These are phyloP conservation scores for Botrytis medusae DNA, from an alignment of 2,329 filamentous ascomycete genomes.

Conservation along the genomic window DNA sequence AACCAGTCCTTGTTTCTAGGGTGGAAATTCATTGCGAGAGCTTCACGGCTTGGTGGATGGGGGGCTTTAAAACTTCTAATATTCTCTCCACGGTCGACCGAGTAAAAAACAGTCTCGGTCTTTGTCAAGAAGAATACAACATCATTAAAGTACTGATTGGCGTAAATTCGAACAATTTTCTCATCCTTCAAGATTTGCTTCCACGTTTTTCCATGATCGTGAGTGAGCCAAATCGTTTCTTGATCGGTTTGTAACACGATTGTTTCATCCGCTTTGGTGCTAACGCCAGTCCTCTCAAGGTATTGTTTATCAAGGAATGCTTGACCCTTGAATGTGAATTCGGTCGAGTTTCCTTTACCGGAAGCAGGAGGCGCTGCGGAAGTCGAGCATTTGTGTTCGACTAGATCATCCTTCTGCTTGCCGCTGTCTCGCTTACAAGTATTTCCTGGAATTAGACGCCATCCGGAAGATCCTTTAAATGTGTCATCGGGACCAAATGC, in stretches of 20 bases:
- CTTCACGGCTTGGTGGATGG: conserved; percentile 46
- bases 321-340: conserved; percentile 62
- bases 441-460: conserved; percentile 85
- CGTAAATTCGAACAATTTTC: conserved; percentile 68
- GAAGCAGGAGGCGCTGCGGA: conserved; percentile 52
- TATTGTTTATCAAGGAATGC: conserved; percentile 62
- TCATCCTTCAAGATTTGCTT: conserved; percentile 67
- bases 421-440: conserved; percentile 63
- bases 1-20: conserved; percentile 84
- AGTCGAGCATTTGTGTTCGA: conserved; percentile 76
- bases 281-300: conserved; percentile 72
- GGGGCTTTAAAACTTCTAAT: conserved; percentile 75
- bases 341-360: conserved; percentile 64
- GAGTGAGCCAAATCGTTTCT: conserved; percentile 65
- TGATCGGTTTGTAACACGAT: conserved; percentile 53
- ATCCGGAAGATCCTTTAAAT: conserved; percentile 86
- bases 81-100: conserved; percentile 71
- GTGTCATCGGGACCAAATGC: conserved; percentile 51
- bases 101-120: conserved; percentile 69
- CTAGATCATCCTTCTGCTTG: conserved; percentile 66
- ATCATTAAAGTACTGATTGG: conserved; percentile 80
- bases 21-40: conserved; percentile 69
- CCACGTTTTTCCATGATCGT: conserved; percentile 90
- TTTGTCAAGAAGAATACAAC: conserved; percentile 81
- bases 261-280: conserved; percentile 68